Base-by-base conservation (phyloP, 1,139 yeast genomes). In the Chernovozyma aurita region DNA sequence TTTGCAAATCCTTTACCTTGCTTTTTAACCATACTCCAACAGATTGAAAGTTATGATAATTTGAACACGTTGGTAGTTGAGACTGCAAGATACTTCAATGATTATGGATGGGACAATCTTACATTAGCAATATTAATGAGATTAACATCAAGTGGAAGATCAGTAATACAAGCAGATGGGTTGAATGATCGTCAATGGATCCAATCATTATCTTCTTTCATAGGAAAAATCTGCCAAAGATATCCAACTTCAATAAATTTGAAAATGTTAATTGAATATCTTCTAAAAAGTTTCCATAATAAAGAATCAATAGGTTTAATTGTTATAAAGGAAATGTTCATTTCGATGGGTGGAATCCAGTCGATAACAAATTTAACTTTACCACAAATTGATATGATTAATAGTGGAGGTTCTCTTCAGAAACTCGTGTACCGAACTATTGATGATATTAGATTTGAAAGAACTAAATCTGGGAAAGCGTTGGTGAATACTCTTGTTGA, bases 21-120 rank as follows among this genome's bases (percentile, higher is more conserved):
- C 24, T 75, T 84, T 26, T 59, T 71, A 28, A 74, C 84, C 1
- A 70, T 81, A 28, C 64, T 83, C 20, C 77, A 75, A 38, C 90
- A 82, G 50, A 80, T 92, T 42, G 98, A 94, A 56, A 87, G 95
- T 63, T 94, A 92, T 53, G 96, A 85, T 53, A 92, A 88, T 53
- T 74, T 88, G 45, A 86, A 81, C 37, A 80, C 77, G 31, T 66
- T 88, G 39, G 80, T 92, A 11, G 90, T 87, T 9, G 85, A 83
- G 38, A 79, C 95, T 2, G 90, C 96, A 0, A 67, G 81, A 32
- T 84, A 80, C 49, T 86, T 88, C 55, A 84, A 83, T 38, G 73
- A 66, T 7, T 81, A 84, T 52, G 92, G 90, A 0, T 88, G 95
- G 90, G 97, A 90, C 55, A 85, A 80, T 2, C 61, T 90, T 30